These are phyloP conservation scores for Vitis hybrid DNA, from an alignment of 177 flowering plant genomes.

Conservation along the genomic window DNA sequence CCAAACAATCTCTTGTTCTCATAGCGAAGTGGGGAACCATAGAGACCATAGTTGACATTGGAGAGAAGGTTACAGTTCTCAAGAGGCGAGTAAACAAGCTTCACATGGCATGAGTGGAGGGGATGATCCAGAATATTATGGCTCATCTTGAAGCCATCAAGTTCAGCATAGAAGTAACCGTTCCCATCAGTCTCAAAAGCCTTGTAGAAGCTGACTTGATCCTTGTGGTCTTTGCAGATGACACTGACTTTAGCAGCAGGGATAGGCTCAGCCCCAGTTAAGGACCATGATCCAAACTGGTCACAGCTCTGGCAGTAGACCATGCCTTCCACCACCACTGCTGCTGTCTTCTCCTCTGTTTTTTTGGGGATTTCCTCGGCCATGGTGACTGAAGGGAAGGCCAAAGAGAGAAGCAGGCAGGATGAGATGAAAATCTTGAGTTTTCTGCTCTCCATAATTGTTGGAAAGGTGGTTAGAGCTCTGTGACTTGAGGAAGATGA, in stretches of 20 bases:
- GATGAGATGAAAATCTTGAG: conserved; percentile 21
- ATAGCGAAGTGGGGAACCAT: conserved; percentile 65
- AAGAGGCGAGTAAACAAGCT: conserved; percentile 67
- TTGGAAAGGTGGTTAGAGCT: not conserved
- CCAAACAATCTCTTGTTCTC: conserved; percentile 50
- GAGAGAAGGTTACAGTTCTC: conserved; percentile 54
- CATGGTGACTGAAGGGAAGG: conserved; percentile 26
- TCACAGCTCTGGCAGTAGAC: conserved; percentile 85
- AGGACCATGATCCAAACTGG: conserved; percentile 50
- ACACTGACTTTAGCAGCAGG: conserved; percentile 61
- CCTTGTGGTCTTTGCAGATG: conserved; percentile 64
- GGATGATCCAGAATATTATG: conserved; percentile 68
- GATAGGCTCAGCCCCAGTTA: conserved; percentile 57
- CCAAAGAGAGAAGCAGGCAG: conserved; percentile 35
- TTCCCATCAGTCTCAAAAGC: conserved; percentile 38
- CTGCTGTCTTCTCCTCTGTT: conserved; percentile 24
- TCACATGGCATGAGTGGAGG: conserved; percentile 70
- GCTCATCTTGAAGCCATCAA: conserved; percentile 56
- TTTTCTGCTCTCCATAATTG: conserved; percentile 39
- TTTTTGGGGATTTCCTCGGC: conserved; percentile 12
- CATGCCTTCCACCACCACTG: conserved; percentile 75
- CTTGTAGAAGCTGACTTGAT: conserved; percentile 63
- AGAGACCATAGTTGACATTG: conserved; percentile 59
- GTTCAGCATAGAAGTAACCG: conserved; percentile 74
- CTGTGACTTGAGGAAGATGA: not conserved